Base-by-base conservation (phyloP, 768 basidiomycete genomes). In the Panaeolus papilionaceus region DNA sequence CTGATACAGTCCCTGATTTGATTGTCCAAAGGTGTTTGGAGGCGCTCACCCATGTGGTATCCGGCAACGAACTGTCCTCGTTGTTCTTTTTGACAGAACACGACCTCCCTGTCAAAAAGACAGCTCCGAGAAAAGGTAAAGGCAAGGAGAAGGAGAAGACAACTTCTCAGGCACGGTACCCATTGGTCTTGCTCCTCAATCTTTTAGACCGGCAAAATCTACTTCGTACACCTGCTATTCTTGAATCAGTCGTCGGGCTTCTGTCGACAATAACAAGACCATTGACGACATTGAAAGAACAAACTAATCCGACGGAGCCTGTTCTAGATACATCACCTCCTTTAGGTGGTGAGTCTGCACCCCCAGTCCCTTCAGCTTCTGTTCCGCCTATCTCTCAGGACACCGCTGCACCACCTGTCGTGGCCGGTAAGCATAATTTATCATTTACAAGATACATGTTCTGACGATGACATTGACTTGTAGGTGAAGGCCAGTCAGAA, bases 81-180 rank as follows among this genome's bases (percentile, higher is more conserved):
- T 79, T 94, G 18, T 99, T 96, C 85, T 99, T 99, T 88, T 84
- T 99, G 68, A 93, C 91, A 0, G 98, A 99, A 78, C 95, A 98
- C 71, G 98, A 99, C 71, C 82, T 95, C 39, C 91, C 92, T 6
- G 85, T 84, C n/a, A 91, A 92, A 54, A 84, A 96, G 16, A 88
- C 89, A 69, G 87, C 89, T 71, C 78, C 83, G 12, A 79, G 84
- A 7, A 86, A 87, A 20, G 94, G 92, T 79, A 98, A 98, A 78
- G 96, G 95, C 9, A 98, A 98, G 79, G 96, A 95, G 23, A 98
- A 98, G 77, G 96, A 98, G 75, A 95, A 92, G 73, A 91, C 90
- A 71, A 81, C 82, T 2, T 83, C 92, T 0, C 92, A 93, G 73
- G 91, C 91, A 0, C 92, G 96, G 71, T 98, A 92, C 76, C 97